A percentile compares a stretch with the other conserved stretches of the same genome.
These are phyloP conservation scores for Penicillium silybi DNA, from an alignment of 495 filamentous ascomycete species.

Conservation along the genomic window DNA sequence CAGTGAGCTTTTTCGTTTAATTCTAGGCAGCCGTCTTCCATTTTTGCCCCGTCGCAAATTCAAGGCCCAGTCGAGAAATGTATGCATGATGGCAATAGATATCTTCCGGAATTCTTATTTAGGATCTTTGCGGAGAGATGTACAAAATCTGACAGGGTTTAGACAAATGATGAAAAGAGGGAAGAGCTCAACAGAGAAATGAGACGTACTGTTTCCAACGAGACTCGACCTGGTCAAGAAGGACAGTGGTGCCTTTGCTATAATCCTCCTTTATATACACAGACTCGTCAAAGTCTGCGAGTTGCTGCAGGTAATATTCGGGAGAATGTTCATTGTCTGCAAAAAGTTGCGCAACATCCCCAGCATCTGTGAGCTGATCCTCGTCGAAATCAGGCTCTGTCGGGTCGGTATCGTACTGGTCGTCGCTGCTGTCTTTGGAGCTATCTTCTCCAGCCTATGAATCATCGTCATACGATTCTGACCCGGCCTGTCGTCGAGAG, in stretches of 20 bases:
- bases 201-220: conserved; percentile 5
- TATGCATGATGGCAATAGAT: conserved; percentile 20
- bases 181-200: neutral
- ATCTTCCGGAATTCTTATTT: conserved; percentile 13
- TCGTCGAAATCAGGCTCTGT: conserved; percentile 19
- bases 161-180: conserved; percentile 6
- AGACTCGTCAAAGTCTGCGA: conserved; percentile 31
- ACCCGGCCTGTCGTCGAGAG: conserved; percentile 1
- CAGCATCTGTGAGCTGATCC: conserved; percentile 1
- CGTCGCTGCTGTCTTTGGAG: neutral
- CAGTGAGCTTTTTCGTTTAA: conserved; percentile 19
- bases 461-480: neutral
- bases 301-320: conserved; percentile 35
- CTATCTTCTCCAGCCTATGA: conserved; percentile 1
- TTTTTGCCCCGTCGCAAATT: conserved; percentile 27
- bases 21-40: conserved; percentile 23
- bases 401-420: conserved; percentile 13
- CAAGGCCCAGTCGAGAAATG: conserved; percentile 30
- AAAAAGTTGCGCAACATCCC: neutral
- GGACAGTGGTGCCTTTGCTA: conserved; percentile 23
- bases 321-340: conserved; percentile 24
- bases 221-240: conserved; percentile 25
- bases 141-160: conserved; percentile 20
- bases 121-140: conserved; percentile 23
- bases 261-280: conserved; percentile 34